Evolutionary conservation across 768 basidiomycete species (phyloP).

Genomic region (Omphalotus guepiniiformis): DNA sequence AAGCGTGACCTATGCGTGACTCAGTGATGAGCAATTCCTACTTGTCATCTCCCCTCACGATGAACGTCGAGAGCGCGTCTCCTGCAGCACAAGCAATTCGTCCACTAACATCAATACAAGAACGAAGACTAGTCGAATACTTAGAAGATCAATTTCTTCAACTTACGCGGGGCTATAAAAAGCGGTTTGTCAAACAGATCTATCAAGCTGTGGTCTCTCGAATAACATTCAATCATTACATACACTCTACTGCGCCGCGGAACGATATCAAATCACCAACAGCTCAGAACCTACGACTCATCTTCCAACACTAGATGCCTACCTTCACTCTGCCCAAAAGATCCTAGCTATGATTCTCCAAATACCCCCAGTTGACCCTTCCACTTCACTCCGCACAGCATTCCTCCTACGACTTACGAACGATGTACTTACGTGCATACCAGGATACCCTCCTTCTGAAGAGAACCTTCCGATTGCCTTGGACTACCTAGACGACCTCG

Average conservation of each 20-base stretch:
- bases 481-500: slow-evolving; percentile 69
- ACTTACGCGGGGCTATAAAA: slow-evolving; percentile 67
- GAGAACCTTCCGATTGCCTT: slow-evolving; percentile 48
- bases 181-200: slow-evolving; percentile 48
- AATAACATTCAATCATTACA: not conserved
- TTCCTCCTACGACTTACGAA: slow-evolving; percentile 71
- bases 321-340: slow-evolving; percentile 52
- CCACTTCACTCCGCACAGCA: slow-evolving; percentile 59
- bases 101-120: slow-evolving; percentile 52
- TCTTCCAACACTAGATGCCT: slow-evolving; percentile 54
- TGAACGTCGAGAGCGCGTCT: no score
- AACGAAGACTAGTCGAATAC: slow-evolving; percentile 58
- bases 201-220: not conserved
- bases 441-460: slow-evolving; percentile 52
- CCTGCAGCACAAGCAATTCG: slow-evolving; percentile 7
- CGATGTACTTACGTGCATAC: slow-evolving; percentile 55
- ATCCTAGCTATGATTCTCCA: slow-evolving; percentile 63
- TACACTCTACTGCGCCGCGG: not conserved
- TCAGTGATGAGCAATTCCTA: no score
- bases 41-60: no score
- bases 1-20: no score
- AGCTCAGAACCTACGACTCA: slow-evolving; percentile 48
- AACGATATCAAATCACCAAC: slow-evolving; percentile 16
- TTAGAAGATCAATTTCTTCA: slow-evolving; percentile 64
- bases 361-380: slow-evolving; percentile 72